These are phyloP conservation scores for Aphanomyces astaci DNA, from an alignment of 352 stramenopile species.

Conservation along the genomic window DNA sequence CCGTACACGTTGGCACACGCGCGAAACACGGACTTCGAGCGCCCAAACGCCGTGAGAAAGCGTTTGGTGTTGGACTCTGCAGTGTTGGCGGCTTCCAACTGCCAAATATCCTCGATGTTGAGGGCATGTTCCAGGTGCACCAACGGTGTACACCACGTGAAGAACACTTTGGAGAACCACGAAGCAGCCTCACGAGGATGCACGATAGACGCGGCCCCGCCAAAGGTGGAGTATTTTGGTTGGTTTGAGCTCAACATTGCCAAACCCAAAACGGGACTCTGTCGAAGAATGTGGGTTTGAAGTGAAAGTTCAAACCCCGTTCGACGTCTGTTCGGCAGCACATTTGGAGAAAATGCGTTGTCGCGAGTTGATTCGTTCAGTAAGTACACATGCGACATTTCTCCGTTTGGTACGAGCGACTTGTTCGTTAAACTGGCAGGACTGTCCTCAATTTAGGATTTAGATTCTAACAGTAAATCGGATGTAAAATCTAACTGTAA, in stretches of 20 bases:
- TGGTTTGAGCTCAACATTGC: no score
- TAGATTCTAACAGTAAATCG: no score
- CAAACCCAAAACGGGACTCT: no score
- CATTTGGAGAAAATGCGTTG: no score
- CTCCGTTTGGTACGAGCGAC: no score
- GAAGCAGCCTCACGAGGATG: conserved; percentile 16
- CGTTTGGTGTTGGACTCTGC: conserved; percentile 40
- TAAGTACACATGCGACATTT: no score
- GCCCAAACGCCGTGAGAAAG: conserved; percentile 27
- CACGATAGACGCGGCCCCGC: no score
- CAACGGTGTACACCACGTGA: conserved; percentile 30
- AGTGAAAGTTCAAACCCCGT: neutral
- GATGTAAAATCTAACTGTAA: no score
- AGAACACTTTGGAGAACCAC: conserved; percentile 30
- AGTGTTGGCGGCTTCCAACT: conserved; percentile 35
- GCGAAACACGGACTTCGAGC: neutral
- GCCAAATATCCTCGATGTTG: conserved; percentile 52
- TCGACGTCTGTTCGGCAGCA: no score
- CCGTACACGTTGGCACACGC: conserved; percentile 1
- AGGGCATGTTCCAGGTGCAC: conserved; percentile 37
- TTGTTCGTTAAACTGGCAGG: no score
- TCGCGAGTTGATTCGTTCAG: no score
- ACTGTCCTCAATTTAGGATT: no score
- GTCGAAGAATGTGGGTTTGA: neutral
- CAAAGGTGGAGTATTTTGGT: neutral